These are phyloP conservation scores for Coemansia sp. DNA, from an alignment of 192 early-diverging fungal genomes.

Conservation along the genomic window DNA sequence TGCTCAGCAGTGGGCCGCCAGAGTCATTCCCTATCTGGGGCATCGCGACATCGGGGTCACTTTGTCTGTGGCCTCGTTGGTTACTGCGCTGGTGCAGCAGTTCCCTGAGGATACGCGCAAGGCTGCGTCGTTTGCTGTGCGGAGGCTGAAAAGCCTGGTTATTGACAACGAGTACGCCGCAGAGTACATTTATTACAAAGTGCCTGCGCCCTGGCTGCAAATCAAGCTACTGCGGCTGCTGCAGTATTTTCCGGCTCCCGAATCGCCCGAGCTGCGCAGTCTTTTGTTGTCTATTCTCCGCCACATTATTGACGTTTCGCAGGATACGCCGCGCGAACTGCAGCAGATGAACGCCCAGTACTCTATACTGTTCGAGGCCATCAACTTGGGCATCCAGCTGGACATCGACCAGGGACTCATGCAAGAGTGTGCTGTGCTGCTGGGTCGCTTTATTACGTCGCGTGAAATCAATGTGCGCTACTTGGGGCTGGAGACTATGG, in stretches of 20 bases:
- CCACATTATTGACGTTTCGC: constrained; percentile 79
- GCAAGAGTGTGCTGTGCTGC: constrained; percentile 75
- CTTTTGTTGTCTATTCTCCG: constrained; percentile 74
- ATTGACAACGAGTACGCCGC: constrained; percentile 75
- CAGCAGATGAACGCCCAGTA: constrained; percentile 99
- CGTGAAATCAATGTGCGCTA: constrained; percentile 99
- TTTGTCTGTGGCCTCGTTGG: constrained; percentile 76
- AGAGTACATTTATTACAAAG: constrained; percentile 97
- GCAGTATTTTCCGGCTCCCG: constrained; percentile 92
- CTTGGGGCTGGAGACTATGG: constrained; percentile 95
- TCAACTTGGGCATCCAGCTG: constrained; percentile 91
- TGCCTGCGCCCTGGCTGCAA: constrained; percentile 97
- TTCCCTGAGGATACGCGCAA: constrained; percentile 75
- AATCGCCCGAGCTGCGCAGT: constrained; percentile 58
- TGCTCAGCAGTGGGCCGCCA: constrained; percentile 82
- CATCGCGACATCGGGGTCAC: constrained; percentile 90
- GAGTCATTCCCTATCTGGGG: constrained; percentile 79
- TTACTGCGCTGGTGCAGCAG: constrained; percentile 88
- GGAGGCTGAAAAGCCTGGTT: constrained; percentile 80
- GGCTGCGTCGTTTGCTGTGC: constrained; percentile 75
- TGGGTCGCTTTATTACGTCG: constrained; percentile 87
- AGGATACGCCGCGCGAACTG: constrained; percentile 90
- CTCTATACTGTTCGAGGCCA: constrained; percentile 95
- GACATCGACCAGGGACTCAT: constrained; percentile 86
- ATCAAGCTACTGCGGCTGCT: constrained; percentile 91